Percentiles rank a stretch among this genome's conserved stretches.
Evolutionary conservation across 257 asterid genomes (phyloP).

Genomic region (Thymus quinquecostatus): DNA sequence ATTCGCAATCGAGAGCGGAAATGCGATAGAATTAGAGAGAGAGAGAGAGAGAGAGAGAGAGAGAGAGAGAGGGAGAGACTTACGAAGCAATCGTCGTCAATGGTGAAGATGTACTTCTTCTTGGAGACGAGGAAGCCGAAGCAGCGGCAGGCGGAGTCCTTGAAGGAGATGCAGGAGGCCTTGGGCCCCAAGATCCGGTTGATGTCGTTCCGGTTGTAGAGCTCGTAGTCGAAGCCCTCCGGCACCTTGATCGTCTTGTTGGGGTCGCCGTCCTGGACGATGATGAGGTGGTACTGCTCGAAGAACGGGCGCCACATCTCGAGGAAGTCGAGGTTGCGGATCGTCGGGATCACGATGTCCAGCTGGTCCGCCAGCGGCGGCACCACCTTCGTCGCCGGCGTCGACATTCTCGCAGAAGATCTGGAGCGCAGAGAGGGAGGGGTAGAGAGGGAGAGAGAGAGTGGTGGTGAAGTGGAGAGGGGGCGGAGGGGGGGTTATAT

Average conservation of each 20-base stretch:
- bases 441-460: conserved; percentile 13
- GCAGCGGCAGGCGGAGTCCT: conserved; percentile 61
- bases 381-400: conserved; percentile 41
- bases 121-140: conserved; percentile 57
- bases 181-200: conserved; percentile 56
- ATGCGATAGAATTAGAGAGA: no score
- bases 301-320: conserved; percentile 59
- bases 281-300: conserved; percentile 52
- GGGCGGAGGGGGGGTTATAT: conserved; percentile 28
- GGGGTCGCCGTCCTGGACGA: conserved; percentile 57
- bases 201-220: conserved; percentile 54
- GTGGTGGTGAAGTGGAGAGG: conserved; percentile 21
- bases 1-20: background rate
- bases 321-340: conserved; percentile 50
- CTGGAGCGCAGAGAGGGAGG: conserved; percentile 10
- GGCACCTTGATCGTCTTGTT: conserved; percentile 43
- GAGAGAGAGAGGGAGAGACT: conserved; percentile 17
- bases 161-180: conserved; percentile 62
- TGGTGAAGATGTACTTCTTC: conserved; percentile 63
- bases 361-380: conserved; percentile 54
- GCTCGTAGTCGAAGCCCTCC: conserved; percentile 55
- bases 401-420: conserved; percentile 35
- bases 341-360: conserved; percentile 56
- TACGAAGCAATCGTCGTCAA: conserved; percentile 64
- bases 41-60: background rate